Percentiles rank a stretch among this genome's conserved stretches.
phyloP scores from a whole-genome alignment of 163 green algal species.

The Scenedesmus sp. region DNA sequence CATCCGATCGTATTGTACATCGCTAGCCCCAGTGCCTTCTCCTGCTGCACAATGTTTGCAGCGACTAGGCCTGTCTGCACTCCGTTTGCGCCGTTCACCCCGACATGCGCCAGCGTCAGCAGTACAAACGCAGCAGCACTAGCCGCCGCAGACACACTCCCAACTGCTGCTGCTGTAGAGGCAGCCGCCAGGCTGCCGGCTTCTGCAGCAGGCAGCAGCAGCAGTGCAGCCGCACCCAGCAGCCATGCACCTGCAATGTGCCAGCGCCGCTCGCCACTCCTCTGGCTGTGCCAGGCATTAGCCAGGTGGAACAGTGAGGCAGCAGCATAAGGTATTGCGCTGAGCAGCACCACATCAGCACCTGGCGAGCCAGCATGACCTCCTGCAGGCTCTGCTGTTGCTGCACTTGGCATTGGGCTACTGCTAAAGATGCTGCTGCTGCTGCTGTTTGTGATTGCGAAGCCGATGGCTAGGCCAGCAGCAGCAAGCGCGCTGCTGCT shows the following conservation, averaged over 20 bases:
- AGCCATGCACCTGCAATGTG: constrained; percentile 26
- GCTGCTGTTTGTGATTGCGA: background rate
- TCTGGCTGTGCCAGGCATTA: constrained; percentile 42
- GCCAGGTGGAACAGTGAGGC: constrained; percentile 32
- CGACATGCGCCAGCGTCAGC: constrained; percentile 32
- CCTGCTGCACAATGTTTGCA: background rate
- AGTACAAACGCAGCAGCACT: constrained; percentile 29
- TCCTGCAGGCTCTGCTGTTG: background rate
- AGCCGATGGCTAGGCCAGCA: background rate
- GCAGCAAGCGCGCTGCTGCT: background rate
- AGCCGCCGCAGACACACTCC: background rate
- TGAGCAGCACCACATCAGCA: constrained; percentile 12
- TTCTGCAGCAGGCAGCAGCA: constrained; percentile 37
- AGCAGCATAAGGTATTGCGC: constrained; percentile 33
- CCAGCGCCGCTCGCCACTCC: background rate
- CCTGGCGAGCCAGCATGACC: background rate
- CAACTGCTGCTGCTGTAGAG: background rate
- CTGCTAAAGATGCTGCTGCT: background rate
- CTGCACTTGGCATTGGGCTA: background rate
- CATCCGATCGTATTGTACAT: constrained; percentile 43
- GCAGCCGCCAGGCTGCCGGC: background rate
- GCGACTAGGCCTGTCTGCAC: constrained; percentile 37
- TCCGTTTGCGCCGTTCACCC: constrained; percentile 30
- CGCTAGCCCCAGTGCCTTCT: constrained; percentile 31
- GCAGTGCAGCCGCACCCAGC: constrained; percentile 19